phyloP scores from a whole-genome alignment of 805 yeast genomes.

The Starmerella tilneyi region DNA sequence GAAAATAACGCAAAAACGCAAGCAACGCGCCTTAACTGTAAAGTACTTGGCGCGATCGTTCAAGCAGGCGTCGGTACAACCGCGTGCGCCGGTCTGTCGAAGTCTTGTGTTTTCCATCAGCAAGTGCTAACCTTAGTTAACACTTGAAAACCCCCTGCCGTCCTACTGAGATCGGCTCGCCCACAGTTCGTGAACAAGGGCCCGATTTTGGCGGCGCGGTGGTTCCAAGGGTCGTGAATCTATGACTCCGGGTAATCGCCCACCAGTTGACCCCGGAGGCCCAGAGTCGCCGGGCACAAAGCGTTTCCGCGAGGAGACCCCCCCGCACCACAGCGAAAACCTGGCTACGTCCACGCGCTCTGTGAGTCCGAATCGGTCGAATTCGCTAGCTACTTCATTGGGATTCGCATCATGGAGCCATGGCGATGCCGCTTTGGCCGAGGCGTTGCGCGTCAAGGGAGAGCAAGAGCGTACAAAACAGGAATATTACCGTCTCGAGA shows the following conservation, averaged over 20 bases:
- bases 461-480: constrained; percentile 80
- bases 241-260: neutral
- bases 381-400: constrained; percentile 31
- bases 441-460: constrained; percentile 48
- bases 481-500: constrained; percentile 59
- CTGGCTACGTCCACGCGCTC: neutral
- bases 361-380: neutral
- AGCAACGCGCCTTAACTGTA: constrained; percentile 4
- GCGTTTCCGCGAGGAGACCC: constrained; percentile 1
- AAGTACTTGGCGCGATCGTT: neutral
- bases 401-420: constrained; percentile 49
- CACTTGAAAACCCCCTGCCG: neutral
- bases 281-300: neutral
- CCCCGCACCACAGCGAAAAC: neutral
- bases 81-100: neutral
- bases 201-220: neutral
- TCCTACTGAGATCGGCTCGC: neutral
- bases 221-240: neutral
- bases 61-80: constrained; percentile 4
- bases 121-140: neutral
- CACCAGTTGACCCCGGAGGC: neutral
- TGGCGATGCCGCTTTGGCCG: constrained; percentile 47
- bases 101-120: neutral
- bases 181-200: constrained; percentile 2
- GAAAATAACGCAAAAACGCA: constrained; percentile 9